A percentile compares a stretch with the other conserved stretches of the same genome.
Evolutionary conservation across 176 grass and related monocot species (phyloP).

Genomic region (Aegilops longissima): DNA sequence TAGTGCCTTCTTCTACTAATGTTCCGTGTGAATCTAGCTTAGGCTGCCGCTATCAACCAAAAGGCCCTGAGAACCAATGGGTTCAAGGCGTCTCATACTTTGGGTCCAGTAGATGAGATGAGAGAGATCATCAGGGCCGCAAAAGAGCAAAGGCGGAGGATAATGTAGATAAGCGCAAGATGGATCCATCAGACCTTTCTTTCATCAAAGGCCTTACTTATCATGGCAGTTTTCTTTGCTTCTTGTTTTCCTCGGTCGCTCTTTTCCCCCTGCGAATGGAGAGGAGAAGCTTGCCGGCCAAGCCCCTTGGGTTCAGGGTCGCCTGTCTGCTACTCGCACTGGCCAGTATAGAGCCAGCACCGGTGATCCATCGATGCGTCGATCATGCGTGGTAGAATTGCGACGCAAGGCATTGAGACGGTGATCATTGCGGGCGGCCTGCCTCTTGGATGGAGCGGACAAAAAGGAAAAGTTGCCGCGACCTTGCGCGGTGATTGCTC

Average conservation of each 20-base stretch:
- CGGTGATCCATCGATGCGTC: not conserved
- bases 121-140: not conserved
- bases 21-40: not conserved
- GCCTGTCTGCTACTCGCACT: not conserved
- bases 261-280: not conserved
- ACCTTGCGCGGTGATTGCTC: slow-evolving; percentile 27
- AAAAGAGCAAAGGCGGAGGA: not conserved
- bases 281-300: slow-evolving; percentile 30
- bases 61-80: not conserved
- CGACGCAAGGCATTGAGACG: slow-evolving; percentile 10
- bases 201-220: not conserved
- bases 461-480: slow-evolving; percentile 31
- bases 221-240: not conserved
- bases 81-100: not conserved
- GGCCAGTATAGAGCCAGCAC: not conserved
- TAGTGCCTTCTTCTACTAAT: not conserved
- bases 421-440: not conserved
- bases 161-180: not conserved
- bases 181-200: not conserved
- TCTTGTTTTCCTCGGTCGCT: not conserved
- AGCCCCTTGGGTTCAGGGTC: slow-evolving; percentile 20
- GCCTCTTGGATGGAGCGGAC: not conserved
- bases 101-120: not conserved
- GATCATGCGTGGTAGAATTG: not conserved
- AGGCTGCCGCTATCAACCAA: not conserved